Percentiles rank a stretch among this genome's conserved stretches.
phyloP scores from a whole-genome alignment of 1,284 basidiomycete genomes.

The Leucoagaricus sp. region DNA sequence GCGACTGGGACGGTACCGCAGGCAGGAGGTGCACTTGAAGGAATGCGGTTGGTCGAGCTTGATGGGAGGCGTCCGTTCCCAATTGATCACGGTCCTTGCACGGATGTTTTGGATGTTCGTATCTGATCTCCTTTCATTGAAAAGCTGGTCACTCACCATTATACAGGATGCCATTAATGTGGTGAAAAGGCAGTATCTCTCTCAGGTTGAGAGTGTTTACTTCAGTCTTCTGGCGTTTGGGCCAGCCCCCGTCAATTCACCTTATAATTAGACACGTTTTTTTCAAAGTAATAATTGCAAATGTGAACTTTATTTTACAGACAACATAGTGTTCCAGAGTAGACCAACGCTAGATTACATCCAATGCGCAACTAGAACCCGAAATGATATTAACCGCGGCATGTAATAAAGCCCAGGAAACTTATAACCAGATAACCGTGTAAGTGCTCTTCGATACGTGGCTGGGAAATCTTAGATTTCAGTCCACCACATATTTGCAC shows the following conservation, averaged over 20 bases:
- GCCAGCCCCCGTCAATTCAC: conserved; percentile 10
- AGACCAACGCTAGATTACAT: background rate
- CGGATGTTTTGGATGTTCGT: conserved; percentile 59
- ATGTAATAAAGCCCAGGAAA: background rate
- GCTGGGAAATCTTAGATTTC: too few species aligned
- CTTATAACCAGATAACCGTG: background rate
- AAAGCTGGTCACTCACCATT: background rate
- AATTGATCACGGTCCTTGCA: conserved; percentile 73
- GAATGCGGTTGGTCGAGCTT: conserved; percentile 70
- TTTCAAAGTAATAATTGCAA: background rate
- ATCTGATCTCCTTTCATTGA: background rate
- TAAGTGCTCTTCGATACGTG: too few species aligned
- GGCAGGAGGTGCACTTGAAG: conserved; percentile 18
- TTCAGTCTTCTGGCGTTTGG: conserved; percentile 58
- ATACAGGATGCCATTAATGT: conserved; percentile 68
- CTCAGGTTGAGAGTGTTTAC: conserved; percentile 51
- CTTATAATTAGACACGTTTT: background rate
- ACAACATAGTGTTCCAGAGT: background rate
- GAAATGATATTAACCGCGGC: background rate
- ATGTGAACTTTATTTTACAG: background rate
- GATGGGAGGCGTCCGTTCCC: conserved; percentile 79
- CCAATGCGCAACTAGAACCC: background rate
- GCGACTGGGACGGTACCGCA: background rate
- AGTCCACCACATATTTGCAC: too few species aligned
- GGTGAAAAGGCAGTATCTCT: conserved; percentile 67